Percentiles rank a stretch among this genome's conserved stretches.
These are phyloP conservation scores for Pyrenochaeta sp. DNA, from an alignment of 2,329 filamentous ascomycete genomes.

Conservation along the genomic window DNA sequence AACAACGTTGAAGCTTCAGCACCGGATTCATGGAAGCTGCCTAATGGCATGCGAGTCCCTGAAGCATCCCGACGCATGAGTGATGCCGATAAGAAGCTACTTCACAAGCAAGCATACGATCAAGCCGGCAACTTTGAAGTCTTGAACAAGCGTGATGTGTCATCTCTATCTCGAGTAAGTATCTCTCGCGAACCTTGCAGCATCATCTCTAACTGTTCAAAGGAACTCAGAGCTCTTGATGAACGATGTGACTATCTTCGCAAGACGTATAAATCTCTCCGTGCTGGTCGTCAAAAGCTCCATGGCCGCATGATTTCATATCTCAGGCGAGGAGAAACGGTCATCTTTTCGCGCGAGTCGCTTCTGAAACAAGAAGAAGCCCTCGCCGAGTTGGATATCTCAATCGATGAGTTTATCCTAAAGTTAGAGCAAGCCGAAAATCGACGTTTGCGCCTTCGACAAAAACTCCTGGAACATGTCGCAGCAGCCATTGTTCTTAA, in stretches of 20 bases:
- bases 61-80: slow-evolving; percentile 45
- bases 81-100: slow-evolving; percentile 43
- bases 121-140: slow-evolving; percentile 52
- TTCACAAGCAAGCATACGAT: slow-evolving; percentile 49
- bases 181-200: neutral
- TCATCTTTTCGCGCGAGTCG: slow-evolving; percentile 75
- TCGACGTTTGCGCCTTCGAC: slow-evolving; percentile 74
- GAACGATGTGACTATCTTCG: slow-evolving; percentile 80
- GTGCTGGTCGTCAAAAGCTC: slow-evolving; percentile 77
- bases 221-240: slow-evolving; percentile 79
- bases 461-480: slow-evolving; percentile 83
- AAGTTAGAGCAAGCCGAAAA: slow-evolving; percentile 86
- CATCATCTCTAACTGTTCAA: slow-evolving; percentile 23
- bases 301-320: slow-evolving; percentile 80
- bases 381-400: slow-evolving; percentile 75
- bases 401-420: slow-evolving; percentile 80
- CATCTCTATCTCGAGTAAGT: slow-evolving; percentile 66
- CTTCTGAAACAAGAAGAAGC: slow-evolving; percentile 83
- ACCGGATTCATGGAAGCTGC: slow-evolving; percentile 46
- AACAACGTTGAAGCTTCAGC: slow-evolving; percentile 29
- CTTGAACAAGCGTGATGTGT: slow-evolving; percentile 48
- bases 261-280: slow-evolving; percentile 76
- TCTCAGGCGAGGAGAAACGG: slow-evolving; percentile 72
- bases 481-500: slow-evolving; percentile 66
- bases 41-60: slow-evolving; percentile 45